Evolutionary conservation across 2,329 filamentous ascomycete genomes (phyloP), one percentile per base, ranked within the genome.

Genomic region (Microcyclosporella mali): DNA sequence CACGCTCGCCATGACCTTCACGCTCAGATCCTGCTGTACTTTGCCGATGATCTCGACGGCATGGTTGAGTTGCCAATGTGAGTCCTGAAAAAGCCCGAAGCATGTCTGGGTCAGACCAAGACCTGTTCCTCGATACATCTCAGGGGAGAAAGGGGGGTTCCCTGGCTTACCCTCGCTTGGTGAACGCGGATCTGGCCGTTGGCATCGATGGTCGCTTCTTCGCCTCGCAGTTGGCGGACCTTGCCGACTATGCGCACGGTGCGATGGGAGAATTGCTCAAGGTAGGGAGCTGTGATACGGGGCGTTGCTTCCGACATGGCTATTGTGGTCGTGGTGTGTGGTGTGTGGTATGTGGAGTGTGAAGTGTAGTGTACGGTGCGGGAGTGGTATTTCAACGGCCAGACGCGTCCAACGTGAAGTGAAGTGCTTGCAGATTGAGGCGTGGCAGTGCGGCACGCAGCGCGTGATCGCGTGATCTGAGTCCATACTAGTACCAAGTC

Each of bases 221-320:
- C 85, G 53, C 89, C 89, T 39, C 82, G 82, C 17, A 97, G 73
- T 58, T 92, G 82, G 3, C 79, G 77, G 35, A 97, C 88, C 58
- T 84, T 88, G 58, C 92, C 92, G 4, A 94, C 75, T 42, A 97
- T 73, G 56, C 88, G 88, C 50, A 97, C 85, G 49, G 85, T 85
- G 52, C 79, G 70, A 60, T 77, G 67, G 37, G 69, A 66, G 69
- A 89, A 94, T 59, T 75, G 74, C 62, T 88, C 79, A 45, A 97
- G 83, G 67, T 90, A 85, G 31, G 75, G 70, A 40, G 85, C 84
- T 36, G 85, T 87, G 64, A 95, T 80, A 65, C 92, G 88, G 21
- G 92, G 90, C 37, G 88, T 81, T 57, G 82, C 70, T 60, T 89
- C 74, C 33, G 74, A 75, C 85, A 90, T 90, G 51, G 45, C 69